These are phyloP conservation scores for Candida nemodendra DNA, from an alignment of 805 yeast genomes.

Conservation along the genomic window DNA sequence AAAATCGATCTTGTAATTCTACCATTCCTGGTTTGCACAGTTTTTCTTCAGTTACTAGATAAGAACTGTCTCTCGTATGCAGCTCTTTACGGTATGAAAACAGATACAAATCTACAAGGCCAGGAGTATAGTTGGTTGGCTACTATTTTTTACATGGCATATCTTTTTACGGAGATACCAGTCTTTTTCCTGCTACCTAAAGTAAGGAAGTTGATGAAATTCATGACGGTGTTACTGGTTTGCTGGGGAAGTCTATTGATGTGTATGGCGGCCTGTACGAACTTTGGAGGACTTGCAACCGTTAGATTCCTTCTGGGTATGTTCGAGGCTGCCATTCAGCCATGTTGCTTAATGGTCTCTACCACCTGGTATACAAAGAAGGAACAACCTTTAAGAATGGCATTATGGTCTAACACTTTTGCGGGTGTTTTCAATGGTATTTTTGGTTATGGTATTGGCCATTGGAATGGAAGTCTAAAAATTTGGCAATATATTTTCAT, in stretches of 20 bases:
- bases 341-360: conserved; percentile 36
- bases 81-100: conserved; percentile 43
- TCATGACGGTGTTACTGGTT: conserved; percentile 35
- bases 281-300: conserved; percentile 46
- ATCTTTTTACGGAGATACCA: conserved; percentile 56
- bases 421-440: conserved; percentile 32
- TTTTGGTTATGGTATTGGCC: conserved; percentile 34
- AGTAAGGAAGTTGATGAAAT: conserved; percentile 30
- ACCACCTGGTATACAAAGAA: conserved; percentile 35
- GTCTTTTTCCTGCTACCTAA: conserved; percentile 36
- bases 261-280: conserved; percentile 44
- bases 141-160: conserved; percentile 64
- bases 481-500: conserved; percentile 35
- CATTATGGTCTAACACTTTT: conserved; percentile 34
- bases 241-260: conserved; percentile 50
- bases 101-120: conserved; percentile 40
- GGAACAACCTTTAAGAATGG: conserved; percentile 33
- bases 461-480: conserved; percentile 23
- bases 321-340: conserved; percentile 35
- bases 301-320: conserved; percentile 52
- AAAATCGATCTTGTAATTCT: conserved; percentile 25
- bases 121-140: conserved; percentile 54
- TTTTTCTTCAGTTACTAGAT: conserved; percentile 36
- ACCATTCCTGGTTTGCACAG: conserved; percentile 31
- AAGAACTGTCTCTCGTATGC: conserved; percentile 44